Percentiles rank a stretch among this genome's conserved stretches.
These are phyloP conservation scores for Saccharomyces hybrid DNA, from an alignment of 1,139 yeast genomes.

Conservation along the genomic window DNA sequence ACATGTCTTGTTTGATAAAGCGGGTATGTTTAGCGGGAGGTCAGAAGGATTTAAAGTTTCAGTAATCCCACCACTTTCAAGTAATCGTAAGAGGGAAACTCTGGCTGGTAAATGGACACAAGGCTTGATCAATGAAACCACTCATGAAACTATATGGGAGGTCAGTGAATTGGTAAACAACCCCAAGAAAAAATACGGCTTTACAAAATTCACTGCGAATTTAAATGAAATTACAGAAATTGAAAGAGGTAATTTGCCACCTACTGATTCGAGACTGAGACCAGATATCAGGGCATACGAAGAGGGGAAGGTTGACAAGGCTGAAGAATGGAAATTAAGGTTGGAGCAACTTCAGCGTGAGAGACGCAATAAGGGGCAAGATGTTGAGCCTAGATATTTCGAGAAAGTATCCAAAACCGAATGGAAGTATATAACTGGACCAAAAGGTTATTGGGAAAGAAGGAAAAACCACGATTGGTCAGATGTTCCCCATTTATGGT, in stretches of 20 bases:
- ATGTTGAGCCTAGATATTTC: constrained; percentile 56
- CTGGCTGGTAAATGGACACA: constrained; percentile 31
- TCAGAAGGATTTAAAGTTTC: constrained; percentile 67
- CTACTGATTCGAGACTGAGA: constrained; percentile 82
- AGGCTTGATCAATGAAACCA: constrained; percentile 17
- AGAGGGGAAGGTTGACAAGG: constrained; percentile 55
- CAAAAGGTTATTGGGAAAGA: constrained; percentile 72
- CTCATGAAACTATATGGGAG: constrained; percentile 37
- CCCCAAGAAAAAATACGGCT: constrained; percentile 66
- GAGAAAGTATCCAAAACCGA: constrained; percentile 43
- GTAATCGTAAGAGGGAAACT: constrained; percentile 13
- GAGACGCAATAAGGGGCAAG: constrained; percentile 57
- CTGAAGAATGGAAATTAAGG: constrained; percentile 58
- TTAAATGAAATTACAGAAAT: constrained; percentile 70
- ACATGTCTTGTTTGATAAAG: constrained; percentile 64
- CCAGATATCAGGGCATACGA: constrained; percentile 79
- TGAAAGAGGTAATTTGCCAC: constrained; percentile 59
- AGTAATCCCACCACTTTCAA: constrained; percentile 38
- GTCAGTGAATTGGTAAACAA: constrained; percentile 43
- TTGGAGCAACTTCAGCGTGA: constrained; percentile 77
- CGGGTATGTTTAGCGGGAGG: constrained; percentile 73
- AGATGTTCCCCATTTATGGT: constrained; percentile 49
- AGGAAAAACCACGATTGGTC: constrained; percentile 56
- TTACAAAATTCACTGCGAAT: constrained; percentile 72
- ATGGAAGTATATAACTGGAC: constrained; percentile 58